Percentiles rank a stretch among this genome's conserved stretches.
phyloP scores from a whole-genome alignment of 2,329 filamentous ascomycete species.

The Cryphonectria nitschkei region DNA sequence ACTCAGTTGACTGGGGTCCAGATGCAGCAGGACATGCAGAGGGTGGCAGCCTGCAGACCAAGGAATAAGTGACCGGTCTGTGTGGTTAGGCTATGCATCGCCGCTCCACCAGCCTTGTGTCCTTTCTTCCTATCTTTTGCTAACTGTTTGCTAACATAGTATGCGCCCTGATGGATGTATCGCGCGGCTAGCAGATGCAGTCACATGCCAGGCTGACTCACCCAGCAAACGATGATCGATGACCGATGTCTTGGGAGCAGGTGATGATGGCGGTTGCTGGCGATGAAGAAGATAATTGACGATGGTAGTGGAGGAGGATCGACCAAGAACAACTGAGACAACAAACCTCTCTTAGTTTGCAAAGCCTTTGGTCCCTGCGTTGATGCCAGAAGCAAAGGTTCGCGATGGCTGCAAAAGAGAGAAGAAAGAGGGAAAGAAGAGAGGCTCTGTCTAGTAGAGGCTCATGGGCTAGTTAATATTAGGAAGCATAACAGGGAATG shows the following conservation, averaged over 20 bases:
- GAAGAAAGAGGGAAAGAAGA: neutral
- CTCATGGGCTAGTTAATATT: neutral
- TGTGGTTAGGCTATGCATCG: neutral
- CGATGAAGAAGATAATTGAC: neutral
- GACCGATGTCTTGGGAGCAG: neutral
- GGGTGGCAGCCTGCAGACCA: neutral
- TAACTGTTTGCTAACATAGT: neutral
- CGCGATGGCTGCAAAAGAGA: neutral
- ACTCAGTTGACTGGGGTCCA: neutral
- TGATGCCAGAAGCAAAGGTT: neutral
- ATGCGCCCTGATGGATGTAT: neutral
- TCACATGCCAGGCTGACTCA: slow-evolving; percentile 25
- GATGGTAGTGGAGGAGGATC: neutral
- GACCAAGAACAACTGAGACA: neutral
- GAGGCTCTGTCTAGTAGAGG: neutral
- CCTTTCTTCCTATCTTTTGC: too few species aligned
- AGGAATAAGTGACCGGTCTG: neutral
- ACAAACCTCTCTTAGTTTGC: neutral
- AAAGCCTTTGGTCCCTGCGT: neutral
- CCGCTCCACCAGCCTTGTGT: neutral
- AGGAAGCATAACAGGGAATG: neutral
- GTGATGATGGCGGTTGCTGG: too few species aligned
- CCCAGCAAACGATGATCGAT: neutral
- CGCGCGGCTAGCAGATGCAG: slow-evolving; percentile 7
- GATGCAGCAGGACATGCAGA: slow-evolving; percentile 3